Base-by-base conservation (phyloP, 164 flowering plant genomes). In the Liquidambar formosana region DNA sequence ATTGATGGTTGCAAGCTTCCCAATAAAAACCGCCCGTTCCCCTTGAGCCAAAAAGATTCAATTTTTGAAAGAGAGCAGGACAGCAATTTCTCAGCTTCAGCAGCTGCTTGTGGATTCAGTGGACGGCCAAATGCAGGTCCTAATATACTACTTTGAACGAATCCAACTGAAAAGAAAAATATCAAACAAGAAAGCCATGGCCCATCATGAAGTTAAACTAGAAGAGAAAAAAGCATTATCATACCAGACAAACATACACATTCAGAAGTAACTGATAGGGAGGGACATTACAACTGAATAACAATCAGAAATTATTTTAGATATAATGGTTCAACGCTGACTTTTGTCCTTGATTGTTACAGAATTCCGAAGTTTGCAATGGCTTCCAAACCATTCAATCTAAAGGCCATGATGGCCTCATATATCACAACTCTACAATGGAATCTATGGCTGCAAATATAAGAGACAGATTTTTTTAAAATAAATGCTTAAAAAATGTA, bases 1-100 rank as follows among this genome's bases (percentile, higher is more conserved):
- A 94, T 87, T 26, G 98, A 92, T 28, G 98, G 98, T 78, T 81
- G 87, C 45, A 65, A 69, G 71, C 84, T 78, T 62, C 94, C 94
- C 28, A 90, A 64, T 72, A 94, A 79, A 75, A 89, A 94, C 26
- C 70, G 75, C 8, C 88, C 90, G 68, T 77, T 79, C 56, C 83
- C 92, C 64, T 86, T 76, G 26, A 94, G 97, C 97, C 97, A 90
- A 57, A 85, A 8, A 6, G 91, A 77, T 75, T 92, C 96, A 27
- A 94, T 78, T 57, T 65, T 85, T 16, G 79, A 81, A 41, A 94
- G 80, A 28, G 98, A 83, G 11, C 77, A 63, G 1, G 68, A 69
- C 67, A 94, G 57, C 51, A 86, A 4, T 63, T 80, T 80, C 82
- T 89, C 90, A 69, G 82, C 84, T 73, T 87, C 82, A 26, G 84